Percentiles rank a stretch among this genome's conserved stretches.
These are phyloP conservation scores for Basipetospora chlamydospora DNA, from an alignment of 2,329 filamentous ascomycete genomes.

Conservation along the genomic window DNA sequence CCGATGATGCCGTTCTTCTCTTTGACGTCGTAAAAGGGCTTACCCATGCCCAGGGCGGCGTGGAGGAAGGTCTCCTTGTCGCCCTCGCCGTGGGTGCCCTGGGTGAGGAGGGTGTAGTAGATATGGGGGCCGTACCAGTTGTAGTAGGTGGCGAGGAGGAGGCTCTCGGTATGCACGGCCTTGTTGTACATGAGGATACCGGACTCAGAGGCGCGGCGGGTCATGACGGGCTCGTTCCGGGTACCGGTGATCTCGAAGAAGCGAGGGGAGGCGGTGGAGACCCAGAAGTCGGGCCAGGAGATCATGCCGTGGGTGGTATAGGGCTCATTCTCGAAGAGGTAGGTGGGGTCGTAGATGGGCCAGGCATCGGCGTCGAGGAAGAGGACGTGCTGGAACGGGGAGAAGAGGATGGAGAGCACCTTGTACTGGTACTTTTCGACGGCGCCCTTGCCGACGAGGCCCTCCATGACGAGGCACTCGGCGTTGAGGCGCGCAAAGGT, in stretches of 20 bases:
- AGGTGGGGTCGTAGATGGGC: constrained; percentile 22
- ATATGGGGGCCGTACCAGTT: constrained; percentile 36
- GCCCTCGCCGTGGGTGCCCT: constrained; percentile 26
- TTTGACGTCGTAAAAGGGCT: constrained; percentile 24
- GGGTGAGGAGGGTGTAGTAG: constrained; percentile 33
- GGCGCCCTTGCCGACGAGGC: constrained; percentile 12
- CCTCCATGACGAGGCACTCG: constrained; percentile 18
- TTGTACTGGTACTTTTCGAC: constrained; percentile 38
- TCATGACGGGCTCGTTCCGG: constrained; percentile 15
- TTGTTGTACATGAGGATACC: constrained; percentile 35
- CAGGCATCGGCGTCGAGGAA: constrained; percentile 45
- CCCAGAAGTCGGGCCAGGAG: constrained; percentile 43
- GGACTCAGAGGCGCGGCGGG: constrained; percentile 27
- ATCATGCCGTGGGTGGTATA: constrained; percentile 37
- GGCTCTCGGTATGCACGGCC: constrained; percentile 25
- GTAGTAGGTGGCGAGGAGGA: constrained; percentile 38
- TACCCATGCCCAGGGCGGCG: constrained; percentile 25
- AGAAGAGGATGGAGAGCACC: constrained; percentile 40
- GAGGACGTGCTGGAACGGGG: constrained; percentile 42
- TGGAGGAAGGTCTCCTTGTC: constrained; percentile 34
- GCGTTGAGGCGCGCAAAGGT: constrained; percentile 16
- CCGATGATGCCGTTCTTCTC: constrained; percentile 18
- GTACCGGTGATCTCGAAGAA: constrained; percentile 29
- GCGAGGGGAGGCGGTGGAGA: constrained; percentile 22
- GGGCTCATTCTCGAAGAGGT: constrained; percentile 34